Conservation (phyloP, 2,329 filamentous ascomycete species). For the Thielaviopsis ethacetica region DNA sequence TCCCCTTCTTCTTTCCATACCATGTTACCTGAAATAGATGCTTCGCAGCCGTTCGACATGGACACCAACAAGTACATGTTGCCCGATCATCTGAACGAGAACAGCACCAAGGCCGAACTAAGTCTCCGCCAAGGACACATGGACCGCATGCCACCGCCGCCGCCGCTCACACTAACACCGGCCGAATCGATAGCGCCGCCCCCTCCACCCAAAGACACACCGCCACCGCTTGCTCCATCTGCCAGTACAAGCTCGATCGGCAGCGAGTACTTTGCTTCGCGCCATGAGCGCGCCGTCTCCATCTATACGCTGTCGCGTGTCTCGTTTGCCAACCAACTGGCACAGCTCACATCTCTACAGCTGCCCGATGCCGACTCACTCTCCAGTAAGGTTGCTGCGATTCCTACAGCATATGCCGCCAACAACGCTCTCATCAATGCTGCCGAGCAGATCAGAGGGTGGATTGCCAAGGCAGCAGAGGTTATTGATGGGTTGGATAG, state of each 20-base stretch:
- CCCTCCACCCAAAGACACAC: conserved; percentile 29
- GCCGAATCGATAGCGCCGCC: conserved; percentile 18
- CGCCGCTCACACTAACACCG: conserved; percentile 23
- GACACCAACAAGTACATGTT: conserved; percentile 61
- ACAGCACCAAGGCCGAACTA: conserved; percentile 47
- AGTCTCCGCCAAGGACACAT: conserved; percentile 42
- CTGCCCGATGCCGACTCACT: conserved; percentile 74
- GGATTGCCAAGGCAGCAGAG: conserved; percentile 84
- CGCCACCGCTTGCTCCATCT: conserved; percentile 20
- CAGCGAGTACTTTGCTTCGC: conserved; percentile 45
- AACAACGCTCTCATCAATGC: conserved; percentile 70
- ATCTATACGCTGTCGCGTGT: conserved; percentile 86
- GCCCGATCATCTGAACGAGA: conserved; percentile 51
- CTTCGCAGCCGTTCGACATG: conserved; percentile 38
- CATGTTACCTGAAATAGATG: conserved; percentile 35
- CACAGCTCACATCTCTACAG: conserved; percentile 78
- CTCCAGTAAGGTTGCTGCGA: conserved; percentile 66
- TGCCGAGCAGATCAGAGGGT: conserved; percentile 80
- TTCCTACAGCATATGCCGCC: conserved; percentile 72
- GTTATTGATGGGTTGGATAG: conserved; percentile 80
- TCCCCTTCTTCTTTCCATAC: conserved; percentile 16
- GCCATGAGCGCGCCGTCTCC: conserved; percentile 57
- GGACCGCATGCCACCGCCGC: conserved; percentile 29
- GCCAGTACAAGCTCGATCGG: background rate
- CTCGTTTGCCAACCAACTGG: conserved; percentile 85